Evolutionary conservation across 306 rosid species (phyloP).

Genomic region (Quercus cerris): DNA sequence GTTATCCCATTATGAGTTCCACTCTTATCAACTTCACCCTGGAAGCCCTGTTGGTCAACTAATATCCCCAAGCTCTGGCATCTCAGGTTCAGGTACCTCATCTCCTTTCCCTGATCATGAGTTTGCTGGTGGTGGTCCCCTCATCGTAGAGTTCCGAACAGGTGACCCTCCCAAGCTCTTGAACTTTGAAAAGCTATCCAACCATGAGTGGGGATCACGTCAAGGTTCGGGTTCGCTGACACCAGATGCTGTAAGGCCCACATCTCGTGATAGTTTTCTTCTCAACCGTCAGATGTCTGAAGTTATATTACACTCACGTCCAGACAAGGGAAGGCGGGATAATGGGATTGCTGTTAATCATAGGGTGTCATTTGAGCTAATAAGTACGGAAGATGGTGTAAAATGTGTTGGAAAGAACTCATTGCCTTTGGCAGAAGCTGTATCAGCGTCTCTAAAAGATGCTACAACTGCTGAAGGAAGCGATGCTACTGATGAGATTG

Average conservation of each 20-base stretch:
- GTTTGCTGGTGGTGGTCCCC: constrained; percentile 31
- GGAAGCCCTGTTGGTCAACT: constrained; percentile 93
- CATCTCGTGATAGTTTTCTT: constrained; percentile 22
- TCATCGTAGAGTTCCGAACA: constrained; percentile 49
- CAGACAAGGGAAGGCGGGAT: constrained; percentile 18
- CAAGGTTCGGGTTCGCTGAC: constrained; percentile 43
- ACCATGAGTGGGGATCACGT: constrained; percentile 40
- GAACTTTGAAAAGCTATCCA: constrained; percentile 54
- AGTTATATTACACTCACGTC: constrained; percentile 1
- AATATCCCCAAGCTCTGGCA: constrained; percentile 83
- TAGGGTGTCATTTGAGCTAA: constrained; percentile 46
- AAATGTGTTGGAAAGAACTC: constrained; percentile 36
- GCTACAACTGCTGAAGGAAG: neutral
- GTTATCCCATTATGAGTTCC: constrained; percentile 74
- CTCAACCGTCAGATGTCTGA: constrained; percentile 24
- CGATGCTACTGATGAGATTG: neutral
- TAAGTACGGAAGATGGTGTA: constrained; percentile 26
- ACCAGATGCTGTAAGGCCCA: constrained; percentile 31
- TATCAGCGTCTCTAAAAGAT: constrained; percentile 26
- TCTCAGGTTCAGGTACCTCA: constrained; percentile 79
- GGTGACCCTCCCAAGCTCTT: constrained; percentile 65
- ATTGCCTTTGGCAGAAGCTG: constrained; percentile 33
- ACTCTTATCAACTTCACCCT: constrained; percentile 84
- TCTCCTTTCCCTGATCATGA: constrained; percentile 81
- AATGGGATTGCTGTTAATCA: constrained; percentile 20